Evolutionary conservation across 768 basidiomycete genomes (phyloP), one percentile per base, ranked within the genome.

Genomic region (Amanita inopinata): DNA sequence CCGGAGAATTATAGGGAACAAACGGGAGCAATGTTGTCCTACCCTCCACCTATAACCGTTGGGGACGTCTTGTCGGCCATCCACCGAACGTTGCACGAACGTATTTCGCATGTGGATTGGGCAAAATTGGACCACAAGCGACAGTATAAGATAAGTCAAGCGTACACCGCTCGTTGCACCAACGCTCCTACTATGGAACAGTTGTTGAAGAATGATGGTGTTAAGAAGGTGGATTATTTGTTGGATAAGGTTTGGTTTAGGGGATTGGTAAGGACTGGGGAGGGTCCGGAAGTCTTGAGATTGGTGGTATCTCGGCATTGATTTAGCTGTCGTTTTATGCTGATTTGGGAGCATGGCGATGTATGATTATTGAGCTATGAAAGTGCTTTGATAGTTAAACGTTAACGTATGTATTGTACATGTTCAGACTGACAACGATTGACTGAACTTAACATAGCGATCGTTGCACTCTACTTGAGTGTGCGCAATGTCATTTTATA

Each of bases 181-280:
- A 36, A 8, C 7, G 15, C 23, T 1, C 27, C 33, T 30, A 33
- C 31, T n/a, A 27, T 40, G 23, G 40, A 47, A 30, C 24, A 37
- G 18, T 5, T 43, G 12, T 7, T 33, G 35, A 43, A 25, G 41
- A 47, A 20, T 15, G 33, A 49, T 5, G 49, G 49, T 1, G 49
- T 49, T 4, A 49, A 47, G 35, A 40, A 33, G 33, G 46, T 49
- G 19, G 49, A 49, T 22, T 49, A 47, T 34, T 28, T 49, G 17
- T 24, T 43, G 15, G 41, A 47, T n/a, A 49, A 43, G 20, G 27
- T 38, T 10, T 42, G 49, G 40, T 49, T 49, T 31, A 47, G 24
- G 30, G 49, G 49, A 14, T 40, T 49, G 40, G 19, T 40, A 9
- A 27, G 40, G 20, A 38, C 39, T 8, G 19, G 22, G 5, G 24